These are phyloP conservation scores for Candida vartiovaarae DNA, from an alignment of 805 yeast species.

Conservation along the genomic window DNA sequence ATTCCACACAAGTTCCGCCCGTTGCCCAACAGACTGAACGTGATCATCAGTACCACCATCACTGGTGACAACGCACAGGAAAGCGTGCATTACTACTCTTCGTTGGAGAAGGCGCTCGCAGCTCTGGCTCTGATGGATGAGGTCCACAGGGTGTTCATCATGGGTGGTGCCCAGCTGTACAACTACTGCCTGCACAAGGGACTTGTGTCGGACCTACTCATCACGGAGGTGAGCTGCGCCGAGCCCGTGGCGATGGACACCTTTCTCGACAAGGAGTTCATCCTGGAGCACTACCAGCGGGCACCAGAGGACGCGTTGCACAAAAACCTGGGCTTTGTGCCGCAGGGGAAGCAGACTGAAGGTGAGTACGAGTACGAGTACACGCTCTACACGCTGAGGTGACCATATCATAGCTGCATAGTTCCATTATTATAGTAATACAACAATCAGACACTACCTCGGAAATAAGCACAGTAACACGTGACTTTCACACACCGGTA, in stretches of 20 bases:
- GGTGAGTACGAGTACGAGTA: conserved; percentile 50
- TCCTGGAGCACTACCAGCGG: conserved; percentile 31
- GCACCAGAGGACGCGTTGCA: conserved; percentile 29
- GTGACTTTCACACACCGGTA: no score
- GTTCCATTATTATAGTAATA: no score
- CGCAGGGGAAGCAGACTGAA: conserved; percentile 29
- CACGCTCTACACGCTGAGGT: conserved; percentile 46
- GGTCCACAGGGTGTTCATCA: conserved; percentile 63
- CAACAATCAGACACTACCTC: no score
- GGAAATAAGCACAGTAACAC: no score
- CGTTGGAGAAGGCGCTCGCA: conserved; percentile 38
- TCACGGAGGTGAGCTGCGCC: conserved; percentile 57
- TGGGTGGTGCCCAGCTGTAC: conserved; percentile 92
- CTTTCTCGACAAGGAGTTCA: conserved; percentile 39
- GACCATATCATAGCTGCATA: not conserved
- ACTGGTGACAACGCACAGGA: conserved; percentile 20
- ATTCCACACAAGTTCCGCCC: conserved; percentile 85
- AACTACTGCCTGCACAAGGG: conserved; percentile 40
- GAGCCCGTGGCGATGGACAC: conserved; percentile 51
- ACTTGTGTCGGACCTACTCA: conserved; percentile 47
- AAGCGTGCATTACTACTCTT: conserved; percentile 27
- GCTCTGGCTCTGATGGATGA: conserved; percentile 20
- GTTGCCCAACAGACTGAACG: conserved; percentile 64
- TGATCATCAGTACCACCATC: conserved; percentile 49
- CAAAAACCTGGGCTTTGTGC: conserved; percentile 29